Base-by-base conservation (phyloP, 1,139 yeast genomes). In the Suhomyces maxii region DNA sequence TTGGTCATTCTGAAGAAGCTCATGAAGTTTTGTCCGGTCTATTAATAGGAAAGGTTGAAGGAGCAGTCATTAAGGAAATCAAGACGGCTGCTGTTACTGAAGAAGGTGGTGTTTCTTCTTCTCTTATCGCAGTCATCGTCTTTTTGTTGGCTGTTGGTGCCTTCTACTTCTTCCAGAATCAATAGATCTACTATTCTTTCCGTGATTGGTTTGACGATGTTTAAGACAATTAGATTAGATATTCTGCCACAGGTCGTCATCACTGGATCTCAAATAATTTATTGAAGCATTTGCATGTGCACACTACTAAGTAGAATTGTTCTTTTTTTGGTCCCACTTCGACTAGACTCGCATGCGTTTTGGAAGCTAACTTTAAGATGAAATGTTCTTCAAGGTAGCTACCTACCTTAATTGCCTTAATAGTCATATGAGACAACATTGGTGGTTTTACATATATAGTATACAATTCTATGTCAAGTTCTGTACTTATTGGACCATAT, bases 1-100 rank as follows among this genome's bases (percentile, higher is more conserved):
- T 93, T 62, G 99, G 99, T 36, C 99, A 93, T 71, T 90, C 98
- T 36, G 97, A 91, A 56, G 97, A 91, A 58, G 98, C 99, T 34
- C 83, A 84, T 57, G 95, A 86, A 57, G 77, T 86, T 53, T 76
- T 95, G 60, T 76, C 72, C 40, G 81, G 79, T 39, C 73, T 90
- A 60, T 76, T 79, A 58, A 77, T 91, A 52, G 99, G 99, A 42
- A 69, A 60, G 46, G 68, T 75, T 44, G 75, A 75, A 57, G 80
- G 80, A 37, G 79, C 75, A 44, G 73, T 67, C 37, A 56, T 64
- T 36, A 65, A 63, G 51, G 68, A 68, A 47, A 56, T 61, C 45
- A 59, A 60, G 31, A 50, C 53, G 32, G 56, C 59, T 25, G 56
- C 59, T 36, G 45, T 60, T 36, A 54, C 58, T 39, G 54, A 60